Conservation (phyloP, 139 green algal species). For the Astrephomene gubernaculifera region DNA sequence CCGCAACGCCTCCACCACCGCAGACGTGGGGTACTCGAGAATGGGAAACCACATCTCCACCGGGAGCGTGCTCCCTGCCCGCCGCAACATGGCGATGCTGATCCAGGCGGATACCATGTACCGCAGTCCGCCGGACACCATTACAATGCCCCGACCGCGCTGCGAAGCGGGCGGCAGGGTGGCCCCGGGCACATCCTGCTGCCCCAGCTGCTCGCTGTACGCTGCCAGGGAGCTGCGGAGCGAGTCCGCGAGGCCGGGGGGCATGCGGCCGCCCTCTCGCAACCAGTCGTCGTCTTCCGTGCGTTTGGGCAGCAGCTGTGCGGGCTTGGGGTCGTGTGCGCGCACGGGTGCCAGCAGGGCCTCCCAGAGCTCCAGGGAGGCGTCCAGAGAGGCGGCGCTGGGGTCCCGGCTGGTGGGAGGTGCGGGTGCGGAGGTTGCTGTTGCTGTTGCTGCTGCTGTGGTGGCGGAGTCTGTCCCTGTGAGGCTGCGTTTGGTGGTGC, state of each 20-base stretch:
- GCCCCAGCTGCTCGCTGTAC: background rate
- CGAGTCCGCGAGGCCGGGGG: background rate
- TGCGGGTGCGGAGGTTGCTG: background rate
- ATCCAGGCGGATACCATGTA: conserved; percentile 70
- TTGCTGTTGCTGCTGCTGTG: background rate
- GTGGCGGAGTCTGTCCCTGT: too few species aligned
- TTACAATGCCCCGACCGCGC: conserved; percentile 53
- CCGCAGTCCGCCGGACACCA: conserved; percentile 53
- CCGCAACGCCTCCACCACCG: conserved; percentile 45
- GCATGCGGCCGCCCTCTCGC: background rate
- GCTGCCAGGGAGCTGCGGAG: background rate
- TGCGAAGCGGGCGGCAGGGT: background rate
- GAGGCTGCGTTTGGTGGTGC: too few species aligned
- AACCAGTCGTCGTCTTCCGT: background rate
- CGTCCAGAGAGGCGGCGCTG: background rate
- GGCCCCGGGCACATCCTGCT: background rate
- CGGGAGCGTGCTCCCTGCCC: conserved; percentile 59
- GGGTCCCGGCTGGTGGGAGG: background rate
- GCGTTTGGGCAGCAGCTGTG: background rate
- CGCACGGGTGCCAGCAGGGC: background rate
- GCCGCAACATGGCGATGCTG: conserved; percentile 57
- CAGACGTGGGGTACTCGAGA: conserved; percentile 45
- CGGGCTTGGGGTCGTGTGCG: background rate
- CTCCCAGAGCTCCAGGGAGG: background rate
- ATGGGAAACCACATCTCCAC: conserved; percentile 69